Conservation (phyloP, 352 stramenopile genomes). For the Aphanomyces invadans region DNA sequence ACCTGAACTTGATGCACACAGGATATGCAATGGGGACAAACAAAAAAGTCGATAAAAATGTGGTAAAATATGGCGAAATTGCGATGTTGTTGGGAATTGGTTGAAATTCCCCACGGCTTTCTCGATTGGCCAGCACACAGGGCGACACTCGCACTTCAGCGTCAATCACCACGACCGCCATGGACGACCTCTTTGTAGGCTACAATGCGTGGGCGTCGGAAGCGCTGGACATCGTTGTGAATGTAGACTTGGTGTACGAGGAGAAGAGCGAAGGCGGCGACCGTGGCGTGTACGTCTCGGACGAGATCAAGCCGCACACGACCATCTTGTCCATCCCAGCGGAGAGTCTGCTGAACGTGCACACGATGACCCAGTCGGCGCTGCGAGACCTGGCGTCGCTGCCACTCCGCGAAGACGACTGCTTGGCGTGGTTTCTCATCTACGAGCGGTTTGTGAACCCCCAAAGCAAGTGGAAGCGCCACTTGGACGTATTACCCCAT, state of each 20-base stretch:
- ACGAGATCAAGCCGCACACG: slow-evolving; percentile 68
- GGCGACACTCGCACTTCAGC: neutral
- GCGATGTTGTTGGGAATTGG: neutral
- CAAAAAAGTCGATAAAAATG: too few species aligned
- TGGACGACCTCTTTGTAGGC: slow-evolving; percentile 25
- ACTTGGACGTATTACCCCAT: slow-evolving; percentile 50
- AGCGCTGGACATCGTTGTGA: slow-evolving; percentile 45
- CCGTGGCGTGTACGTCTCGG: slow-evolving; percentile 69
- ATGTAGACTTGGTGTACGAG: slow-evolving; percentile 81
- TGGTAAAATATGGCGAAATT: too few species aligned
- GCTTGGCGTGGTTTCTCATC: slow-evolving; percentile 55
- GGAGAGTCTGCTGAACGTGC: slow-evolving; percentile 47
- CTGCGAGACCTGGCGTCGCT: slow-evolving; percentile 45
- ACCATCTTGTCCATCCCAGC: slow-evolving; percentile 59
- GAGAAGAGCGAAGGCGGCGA: slow-evolving; percentile 37
- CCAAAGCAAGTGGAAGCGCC: slow-evolving; percentile 52
- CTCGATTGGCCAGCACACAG: neutral
- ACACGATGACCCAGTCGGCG: slow-evolving; percentile 31
- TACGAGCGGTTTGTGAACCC: slow-evolving; percentile 55
- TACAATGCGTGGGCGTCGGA: slow-evolving; percentile 69
- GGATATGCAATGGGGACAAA: too few species aligned
- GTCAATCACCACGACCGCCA: neutral
- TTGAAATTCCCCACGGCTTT: neutral
- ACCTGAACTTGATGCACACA: too few species aligned
- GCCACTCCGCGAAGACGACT: slow-evolving; percentile 48